Conservation (phyloP, 2,329 filamentous ascomycete genomes). For the Colletotrichum aenigma region DNA sequence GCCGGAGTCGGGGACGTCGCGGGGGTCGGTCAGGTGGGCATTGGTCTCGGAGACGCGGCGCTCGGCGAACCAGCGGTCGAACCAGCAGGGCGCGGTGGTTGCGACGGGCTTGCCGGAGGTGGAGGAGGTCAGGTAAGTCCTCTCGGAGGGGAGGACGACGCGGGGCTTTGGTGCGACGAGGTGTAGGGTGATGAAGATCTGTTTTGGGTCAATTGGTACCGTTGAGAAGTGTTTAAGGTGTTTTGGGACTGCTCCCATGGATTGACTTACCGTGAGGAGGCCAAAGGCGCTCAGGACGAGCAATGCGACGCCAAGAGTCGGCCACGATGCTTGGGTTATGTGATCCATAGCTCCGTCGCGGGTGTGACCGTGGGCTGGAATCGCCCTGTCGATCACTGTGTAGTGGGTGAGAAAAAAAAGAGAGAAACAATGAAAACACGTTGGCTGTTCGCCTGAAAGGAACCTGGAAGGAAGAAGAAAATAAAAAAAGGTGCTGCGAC, state of each 20-base stretch:
- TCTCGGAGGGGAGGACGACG: constrained; percentile 75
- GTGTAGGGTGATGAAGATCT: constrained; percentile 70
- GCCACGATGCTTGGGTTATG: constrained; percentile 13
- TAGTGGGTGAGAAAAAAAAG: neutral
- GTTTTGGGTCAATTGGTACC: neutral
- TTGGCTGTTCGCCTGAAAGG: neutral
- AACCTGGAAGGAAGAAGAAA: neutral
- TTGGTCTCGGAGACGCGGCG: constrained; percentile 54
- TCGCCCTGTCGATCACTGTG: neutral
- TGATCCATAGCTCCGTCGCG: constrained; percentile 2
- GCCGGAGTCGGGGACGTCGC: constrained; percentile 50
- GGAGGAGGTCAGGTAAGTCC: constrained; percentile 79
- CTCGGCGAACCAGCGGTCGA: constrained; percentile 73
- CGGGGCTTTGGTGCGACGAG: constrained; percentile 84
- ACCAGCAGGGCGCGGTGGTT: constrained; percentile 81
- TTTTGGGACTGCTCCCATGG: neutral
- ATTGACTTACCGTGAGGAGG: neutral
- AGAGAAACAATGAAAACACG: neutral
- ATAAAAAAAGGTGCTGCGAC: neutral
- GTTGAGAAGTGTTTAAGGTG: neutral
- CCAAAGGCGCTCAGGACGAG: neutral
- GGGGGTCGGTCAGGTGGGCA: constrained; percentile 35
- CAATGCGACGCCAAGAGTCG: constrained; percentile 1
- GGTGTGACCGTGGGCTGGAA: neutral
- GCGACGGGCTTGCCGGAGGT: constrained; percentile 54